Base-by-base conservation (phyloP, 116 monocot species). In the Posidonia oceanica region DNA sequence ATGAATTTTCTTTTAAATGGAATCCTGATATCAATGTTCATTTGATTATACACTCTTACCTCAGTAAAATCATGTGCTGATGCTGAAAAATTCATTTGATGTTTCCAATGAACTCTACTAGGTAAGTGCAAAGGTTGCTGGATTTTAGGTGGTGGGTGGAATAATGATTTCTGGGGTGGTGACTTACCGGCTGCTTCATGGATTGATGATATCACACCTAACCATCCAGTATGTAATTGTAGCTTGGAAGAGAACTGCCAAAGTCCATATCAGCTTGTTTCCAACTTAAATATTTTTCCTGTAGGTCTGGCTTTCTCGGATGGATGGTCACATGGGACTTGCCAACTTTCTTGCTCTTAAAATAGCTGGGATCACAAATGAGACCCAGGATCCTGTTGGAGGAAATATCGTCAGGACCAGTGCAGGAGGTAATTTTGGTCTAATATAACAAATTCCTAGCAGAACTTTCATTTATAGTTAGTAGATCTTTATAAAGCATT, bases 251-350 rank as follows among this genome's bases (percentile, higher is more conserved):
- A 39, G 17, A 11, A 11, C 2, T 39, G 38, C 16, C 18, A 58
- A 56, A 36, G 7, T 10, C 21, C 39, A 18, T 68, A 69, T 22
- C 53, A 69, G 38, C 21, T 69, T 57, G 57, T 57, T 56, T 56
- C 54, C 55, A 54, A 15, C 39, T 14, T 44, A 8, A 14, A 14
- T 62, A 20, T 37, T 56, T 23, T 23, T 69, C 36, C 39, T 14
- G 41, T 69, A 97, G 97, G 92, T 97, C 66, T 97, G 92, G 89
- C 63, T 97, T 20, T 83, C 83, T 40, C 87, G 97, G 63, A 89
- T 87, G 83, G 97, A 97, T 85, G 87, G 97, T 57, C 97, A 97
- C 76, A 92, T 92, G 97, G 87, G 87, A 37, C 76, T 97, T 55
- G 85, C 89, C 55, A 97, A 97, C 73, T 87, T 87, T 15, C 68